A percentile compares a stretch with the other conserved stretches of the same genome.
Evolutionary conservation across 805 yeast species (phyloP).

Genomic region (Schizosaccharomyces japonicus): DNA sequence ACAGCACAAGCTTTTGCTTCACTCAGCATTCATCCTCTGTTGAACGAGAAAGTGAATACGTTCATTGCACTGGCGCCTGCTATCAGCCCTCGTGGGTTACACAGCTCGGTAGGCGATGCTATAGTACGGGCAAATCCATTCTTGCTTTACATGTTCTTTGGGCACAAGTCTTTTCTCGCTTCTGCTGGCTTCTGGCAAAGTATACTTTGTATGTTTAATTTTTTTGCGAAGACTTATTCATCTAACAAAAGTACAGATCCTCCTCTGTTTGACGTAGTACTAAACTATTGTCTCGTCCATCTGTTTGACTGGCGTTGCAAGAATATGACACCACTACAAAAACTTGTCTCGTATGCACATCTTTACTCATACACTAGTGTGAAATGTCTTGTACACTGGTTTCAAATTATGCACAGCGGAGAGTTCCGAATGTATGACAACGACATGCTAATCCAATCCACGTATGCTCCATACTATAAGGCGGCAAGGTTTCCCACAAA

Average conservation of each 20-base stretch:
- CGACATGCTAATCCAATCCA: constrained; percentile 13
- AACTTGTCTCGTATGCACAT: constrained; percentile 64
- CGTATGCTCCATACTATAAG: constrained; percentile 20
- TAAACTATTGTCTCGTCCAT: constrained; percentile 25
- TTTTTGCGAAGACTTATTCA: neutral
- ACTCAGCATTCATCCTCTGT: constrained; percentile 33
- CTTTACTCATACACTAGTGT: constrained; percentile 79
- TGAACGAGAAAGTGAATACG: constrained; percentile 29
- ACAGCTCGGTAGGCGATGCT: constrained; percentile 51
- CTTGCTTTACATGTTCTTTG: constrained; percentile 46
- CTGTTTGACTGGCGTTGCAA: constrained; percentile 59
- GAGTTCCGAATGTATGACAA: constrained; percentile 82
- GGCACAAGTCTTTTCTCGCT: constrained; percentile 48
- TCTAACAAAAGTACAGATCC: no score
- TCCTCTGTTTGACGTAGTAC: neutral
- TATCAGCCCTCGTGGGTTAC: constrained; percentile 68
- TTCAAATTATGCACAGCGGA: constrained; percentile 56
- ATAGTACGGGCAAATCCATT: constrained; percentile 56
- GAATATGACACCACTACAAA: constrained; percentile 53
- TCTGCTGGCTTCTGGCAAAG: constrained; percentile 59
- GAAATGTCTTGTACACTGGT: constrained; percentile 88
- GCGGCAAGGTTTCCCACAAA: constrained; percentile 40
- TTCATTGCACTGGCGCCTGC: constrained; percentile 86
- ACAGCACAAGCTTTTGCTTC: constrained; percentile 83
- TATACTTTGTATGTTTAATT: constrained; percentile 22